Conservation (phyloP, 2,329 filamentous ascomycete genomes). For the Blastomyces silverae region DNA sequence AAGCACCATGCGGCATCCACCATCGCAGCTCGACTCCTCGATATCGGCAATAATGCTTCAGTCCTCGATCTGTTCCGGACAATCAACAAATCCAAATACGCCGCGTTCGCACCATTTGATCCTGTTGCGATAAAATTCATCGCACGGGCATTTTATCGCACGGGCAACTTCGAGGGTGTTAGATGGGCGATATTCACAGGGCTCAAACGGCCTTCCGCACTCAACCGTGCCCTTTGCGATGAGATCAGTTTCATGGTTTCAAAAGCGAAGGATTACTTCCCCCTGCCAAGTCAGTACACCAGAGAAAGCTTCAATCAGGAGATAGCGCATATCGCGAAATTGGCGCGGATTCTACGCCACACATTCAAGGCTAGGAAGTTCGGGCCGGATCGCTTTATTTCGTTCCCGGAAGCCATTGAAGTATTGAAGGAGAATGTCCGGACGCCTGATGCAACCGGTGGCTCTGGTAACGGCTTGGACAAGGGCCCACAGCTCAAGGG, state of each 20-base stretch:
- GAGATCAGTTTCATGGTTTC: slow-evolving; percentile 30
- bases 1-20: slow-evolving; percentile 35
- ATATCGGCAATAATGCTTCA: slow-evolving; percentile 22
- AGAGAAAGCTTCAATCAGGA: not conserved
- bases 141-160: slow-evolving; percentile 30
- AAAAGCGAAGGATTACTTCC: slow-evolving; percentile 16
- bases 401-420: slow-evolving; percentile 5
- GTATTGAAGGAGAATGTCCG: not conserved
- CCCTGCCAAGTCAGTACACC: not conserved
- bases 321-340: not conserved
- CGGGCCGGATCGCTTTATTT: slow-evolving; percentile 1
- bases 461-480: not conserved
- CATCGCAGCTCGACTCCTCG: slow-evolving; percentile 29
- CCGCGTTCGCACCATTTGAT: slow-evolving; percentile 30
- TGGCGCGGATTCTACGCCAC: not conserved
- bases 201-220: slow-evolving; percentile 31
- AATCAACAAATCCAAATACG: slow-evolving; percentile 36
- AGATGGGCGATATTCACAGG: slow-evolving; percentile 39
- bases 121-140: slow-evolving; percentile 37
- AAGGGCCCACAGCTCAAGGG: not conserved
- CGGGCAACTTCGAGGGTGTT: slow-evolving; percentile 31
- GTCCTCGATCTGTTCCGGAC: slow-evolving; percentile 33
- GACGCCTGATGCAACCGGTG: not conserved
- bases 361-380: slow-evolving; percentile 4
- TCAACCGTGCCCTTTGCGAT: slow-evolving; percentile 30